Evolutionary conservation across 768 basidiomycete species (phyloP), one percentile per base, ranked within the genome.

Genomic region (Naematelia aurantialba): DNA sequence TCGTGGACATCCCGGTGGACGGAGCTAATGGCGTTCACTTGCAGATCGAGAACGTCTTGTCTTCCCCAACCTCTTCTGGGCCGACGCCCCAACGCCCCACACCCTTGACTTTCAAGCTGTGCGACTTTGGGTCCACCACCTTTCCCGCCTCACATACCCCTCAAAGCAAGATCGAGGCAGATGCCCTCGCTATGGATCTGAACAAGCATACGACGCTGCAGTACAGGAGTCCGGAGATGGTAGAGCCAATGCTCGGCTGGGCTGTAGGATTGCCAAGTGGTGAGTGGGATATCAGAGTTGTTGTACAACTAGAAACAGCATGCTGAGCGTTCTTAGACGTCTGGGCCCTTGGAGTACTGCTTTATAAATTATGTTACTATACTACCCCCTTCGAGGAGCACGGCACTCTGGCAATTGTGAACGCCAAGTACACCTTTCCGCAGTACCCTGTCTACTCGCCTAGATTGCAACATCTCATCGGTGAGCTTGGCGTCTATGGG

Each of bases 301-400:
- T 19, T 2, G 46, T 52, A 17, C 1, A 27, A 19, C 34, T 45
- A 39, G 2, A 5, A 1, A 13, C 5, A 10, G 19, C n/a, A n/a
- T n/a, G 46, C 60, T 62, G 63, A 56, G 46, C 14, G 24, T 24
- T 21, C 13, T 1, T 55, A 76, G 94, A 99, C 70, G 87, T 99
- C 0, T 99, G 96, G 96, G 96, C 96, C 0, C 82, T 99, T 22
- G 96, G 94, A 22, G 92, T 98, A 14, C 80, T 99, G 60, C 82
- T 99, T 13, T 99, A 97, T 81, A 99, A 98, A 80, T 84, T 99
- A 13, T 98, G 96, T 77, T 99, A 97, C 79, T 99, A 99, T 77
- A 99, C 93, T 0, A 99, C 96, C 0, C 96, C 96, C 0, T 99
- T 99, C 70, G 96, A 99, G 77, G 94, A 97, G 72, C 92, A 97